Evolutionary conservation across 352 stramenopile genomes (phyloP).

Genomic region (Globisporangium irregulare): DNA sequence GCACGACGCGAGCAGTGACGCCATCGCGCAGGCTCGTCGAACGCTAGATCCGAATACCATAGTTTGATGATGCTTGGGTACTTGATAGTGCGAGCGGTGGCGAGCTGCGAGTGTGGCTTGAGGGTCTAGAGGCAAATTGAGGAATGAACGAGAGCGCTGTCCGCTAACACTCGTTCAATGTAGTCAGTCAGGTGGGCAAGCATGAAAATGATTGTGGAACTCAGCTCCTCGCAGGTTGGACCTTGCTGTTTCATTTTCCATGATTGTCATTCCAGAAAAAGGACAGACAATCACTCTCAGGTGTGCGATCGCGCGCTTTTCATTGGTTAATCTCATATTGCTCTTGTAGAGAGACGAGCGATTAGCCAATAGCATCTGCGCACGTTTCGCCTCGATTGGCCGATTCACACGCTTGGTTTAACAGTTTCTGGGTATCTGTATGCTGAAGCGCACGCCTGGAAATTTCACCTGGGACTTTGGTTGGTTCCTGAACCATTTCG

Average conservation of each 20-base stretch:
- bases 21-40: slow-evolving; percentile 8
- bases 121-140: neutral
- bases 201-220: neutral
- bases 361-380: neutral
- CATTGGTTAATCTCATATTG: slow-evolving; percentile 3
- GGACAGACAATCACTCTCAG: neutral
- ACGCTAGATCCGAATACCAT: slow-evolving; percentile 14
- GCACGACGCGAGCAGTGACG: neutral
- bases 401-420: neutral
- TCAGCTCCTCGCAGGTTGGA: neutral
- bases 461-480: neutral
- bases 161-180: neutral
- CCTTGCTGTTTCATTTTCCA: neutral
- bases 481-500: neutral
- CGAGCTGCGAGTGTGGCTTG: neutral
- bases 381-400: neutral
- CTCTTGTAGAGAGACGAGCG: neutral
- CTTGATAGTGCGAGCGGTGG: neutral
- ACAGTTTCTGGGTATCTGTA: neutral
- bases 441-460: neutral
- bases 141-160: neutral
- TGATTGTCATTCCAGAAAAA: slow-evolving; percentile 1
- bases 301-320: neutral
- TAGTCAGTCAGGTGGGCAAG: neutral
- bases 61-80: neutral